A percentile compares a stretch with the other conserved stretches of the same genome.
These are phyloP conservation scores for Rhododendron griersonianum DNA, from an alignment of 148 eudicot genomes.

Conservation along the genomic window DNA sequence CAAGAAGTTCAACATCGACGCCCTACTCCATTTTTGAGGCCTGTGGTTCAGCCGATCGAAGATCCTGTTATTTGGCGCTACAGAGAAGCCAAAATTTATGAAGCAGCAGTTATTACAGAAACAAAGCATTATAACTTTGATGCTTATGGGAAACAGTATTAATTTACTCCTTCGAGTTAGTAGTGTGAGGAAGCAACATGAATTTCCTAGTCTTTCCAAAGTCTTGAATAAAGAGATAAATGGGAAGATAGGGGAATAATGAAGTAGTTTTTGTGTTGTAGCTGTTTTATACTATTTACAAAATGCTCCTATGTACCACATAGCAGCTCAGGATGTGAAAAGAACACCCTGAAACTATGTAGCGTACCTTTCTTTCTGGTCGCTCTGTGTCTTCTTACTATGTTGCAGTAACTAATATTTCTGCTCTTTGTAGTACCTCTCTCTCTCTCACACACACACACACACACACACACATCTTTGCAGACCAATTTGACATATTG, in stretches of 20 bases:
- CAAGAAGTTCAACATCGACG: not conserved
- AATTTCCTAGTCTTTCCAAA: not conserved
- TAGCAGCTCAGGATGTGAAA: not conserved
- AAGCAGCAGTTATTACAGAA: not conserved
- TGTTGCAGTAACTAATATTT: not conserved
- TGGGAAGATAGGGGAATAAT: not conserved
- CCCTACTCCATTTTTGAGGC: not conserved
- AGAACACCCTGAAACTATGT: not conserved
- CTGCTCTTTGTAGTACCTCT: not conserved
- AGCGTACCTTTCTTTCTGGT: not conserved
- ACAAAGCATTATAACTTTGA: not conserved
- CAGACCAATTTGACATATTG: not conserved
- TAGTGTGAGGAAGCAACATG: not conserved
- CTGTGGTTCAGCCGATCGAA: not conserved
- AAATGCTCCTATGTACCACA: not conserved
- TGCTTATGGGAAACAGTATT: not conserved
- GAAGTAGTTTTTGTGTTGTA: not conserved
- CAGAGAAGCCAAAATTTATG: not conserved
- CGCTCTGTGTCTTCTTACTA: not conserved
- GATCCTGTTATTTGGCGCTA: not conserved
- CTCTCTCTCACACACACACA: not conserved
- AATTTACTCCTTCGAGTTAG: not conserved
- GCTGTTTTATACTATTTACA: not conserved
- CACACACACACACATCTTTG: not conserved
- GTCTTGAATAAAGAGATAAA: not conserved